Evolutionary conservation across 2,329 filamentous ascomycete species (phyloP).

Genomic region (Hypocreales sp.): DNA sequence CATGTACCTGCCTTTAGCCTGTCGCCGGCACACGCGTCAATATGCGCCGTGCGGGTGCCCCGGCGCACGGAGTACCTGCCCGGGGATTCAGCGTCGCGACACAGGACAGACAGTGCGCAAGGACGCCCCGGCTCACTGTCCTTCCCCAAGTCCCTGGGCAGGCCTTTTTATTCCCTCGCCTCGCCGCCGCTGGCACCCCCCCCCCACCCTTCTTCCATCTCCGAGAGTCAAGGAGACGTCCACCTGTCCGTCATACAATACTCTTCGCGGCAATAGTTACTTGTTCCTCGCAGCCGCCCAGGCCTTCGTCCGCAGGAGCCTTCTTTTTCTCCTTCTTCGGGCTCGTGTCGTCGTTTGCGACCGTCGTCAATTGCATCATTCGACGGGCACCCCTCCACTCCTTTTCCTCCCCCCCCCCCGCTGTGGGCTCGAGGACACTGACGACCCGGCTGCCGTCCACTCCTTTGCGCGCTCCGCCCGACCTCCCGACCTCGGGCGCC

Average conservation of each 20-base stretch:
- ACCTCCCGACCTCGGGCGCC: constrained; percentile 7
- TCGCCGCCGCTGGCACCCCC: neutral
- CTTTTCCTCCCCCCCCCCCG: constrained; percentile 6
- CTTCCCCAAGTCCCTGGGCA: no score
- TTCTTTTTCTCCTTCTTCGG: constrained; percentile 16
- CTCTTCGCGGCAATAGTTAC: no score
- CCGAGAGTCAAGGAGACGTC: no score
- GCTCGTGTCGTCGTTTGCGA: constrained; percentile 6
- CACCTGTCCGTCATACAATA: no score
- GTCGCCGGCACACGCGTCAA: no score
- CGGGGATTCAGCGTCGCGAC: no score
- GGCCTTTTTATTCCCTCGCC: neutral
- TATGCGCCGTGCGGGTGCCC: no score
- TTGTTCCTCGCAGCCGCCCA: constrained; percentile 1
- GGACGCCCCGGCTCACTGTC: no score
- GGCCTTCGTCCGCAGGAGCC: constrained; percentile 4
- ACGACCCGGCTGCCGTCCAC: no score
- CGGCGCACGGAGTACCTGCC: no score
- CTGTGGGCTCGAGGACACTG: constrained; percentile 13
- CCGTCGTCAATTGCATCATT: constrained; percentile 21
- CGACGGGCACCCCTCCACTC: constrained; percentile 7
- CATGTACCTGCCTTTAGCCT: no score
- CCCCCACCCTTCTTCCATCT: neutral
- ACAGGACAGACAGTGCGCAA: no score
- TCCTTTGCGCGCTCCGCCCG: constrained; percentile 19